Evolutionary conservation across 2,329 filamentous ascomycete species (phyloP).

Genomic region (Scleromitrula shiraiana): DNA sequence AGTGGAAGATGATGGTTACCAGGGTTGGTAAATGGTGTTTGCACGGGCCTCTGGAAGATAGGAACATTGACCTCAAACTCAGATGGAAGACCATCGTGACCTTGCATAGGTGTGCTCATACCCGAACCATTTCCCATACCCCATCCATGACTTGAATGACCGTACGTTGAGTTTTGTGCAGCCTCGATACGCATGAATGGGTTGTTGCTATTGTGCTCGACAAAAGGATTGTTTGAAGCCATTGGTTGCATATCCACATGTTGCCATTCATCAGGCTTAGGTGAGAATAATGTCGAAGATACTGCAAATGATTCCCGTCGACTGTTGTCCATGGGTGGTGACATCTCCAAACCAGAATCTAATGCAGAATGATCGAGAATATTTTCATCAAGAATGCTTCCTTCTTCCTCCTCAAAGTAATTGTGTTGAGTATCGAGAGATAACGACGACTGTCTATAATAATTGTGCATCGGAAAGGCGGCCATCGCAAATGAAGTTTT

Average conservation of each 20-base stretch:
- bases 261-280: conserved; percentile 57
- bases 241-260: conserved; percentile 57
- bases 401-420: conserved; percentile 54
- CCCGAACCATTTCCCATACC: conserved; percentile 46
- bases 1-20: conserved; percentile 43
- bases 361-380: conserved; percentile 51
- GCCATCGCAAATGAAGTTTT: conserved; percentile 24
- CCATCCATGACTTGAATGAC: conserved; percentile 26
- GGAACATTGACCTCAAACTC: conserved; percentile 46
- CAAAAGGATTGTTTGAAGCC: conserved; percentile 56
- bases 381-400: conserved; percentile 51
- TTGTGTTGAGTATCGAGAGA: conserved; percentile 35
- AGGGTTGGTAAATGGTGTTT: conserved; percentile 48
- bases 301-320: conserved; percentile 56
- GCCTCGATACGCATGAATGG: conserved; percentile 60
- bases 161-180: conserved; percentile 33
- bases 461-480: conserved; percentile 27
- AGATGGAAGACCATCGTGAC: conserved; percentile 54
- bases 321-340: conserved; percentile 53
- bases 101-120: conserved; percentile 65
- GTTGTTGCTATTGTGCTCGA: conserved; percentile 48
- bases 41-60: conserved; percentile 45
- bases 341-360: conserved; percentile 56
- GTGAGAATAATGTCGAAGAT: conserved; percentile 52
- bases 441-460: conserved; percentile 27